Evolutionary conservation across 1,284 basidiomycete genomes (phyloP).

Genomic region (Erythrobasidium hasegawianum): DNA sequence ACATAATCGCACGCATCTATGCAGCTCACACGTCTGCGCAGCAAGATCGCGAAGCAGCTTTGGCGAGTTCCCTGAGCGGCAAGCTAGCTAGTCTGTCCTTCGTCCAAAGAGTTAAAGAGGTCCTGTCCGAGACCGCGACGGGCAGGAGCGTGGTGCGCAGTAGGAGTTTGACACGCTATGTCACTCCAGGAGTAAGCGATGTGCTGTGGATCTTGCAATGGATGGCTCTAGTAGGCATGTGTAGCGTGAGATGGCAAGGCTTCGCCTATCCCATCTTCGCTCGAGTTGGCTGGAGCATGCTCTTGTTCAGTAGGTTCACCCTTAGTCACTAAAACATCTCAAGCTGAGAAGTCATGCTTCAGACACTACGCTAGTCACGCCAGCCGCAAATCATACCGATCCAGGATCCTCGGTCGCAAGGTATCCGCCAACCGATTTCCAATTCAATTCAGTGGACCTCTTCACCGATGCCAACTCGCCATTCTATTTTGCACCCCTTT

Average conservation of each 20-base stretch:
- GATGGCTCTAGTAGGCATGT: constrained; percentile 70
- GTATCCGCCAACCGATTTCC: constrained; percentile 23
- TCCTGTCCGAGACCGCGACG: constrained; percentile 85
- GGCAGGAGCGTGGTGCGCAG: constrained; percentile 80
- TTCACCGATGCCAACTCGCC: constrained; percentile 26
- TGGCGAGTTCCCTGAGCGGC: constrained; percentile 43
- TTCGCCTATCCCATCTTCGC: constrained; percentile 84
- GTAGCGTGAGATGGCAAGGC: constrained; percentile 87
- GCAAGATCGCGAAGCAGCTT: constrained; percentile 42
- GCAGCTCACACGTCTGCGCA: constrained; percentile 58
- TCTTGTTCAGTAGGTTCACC: constrained; percentile 70
- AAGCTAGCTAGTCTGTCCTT: constrained; percentile 50
- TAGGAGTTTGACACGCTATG: constrained; percentile 82
- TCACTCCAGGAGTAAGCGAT: constrained; percentile 87
- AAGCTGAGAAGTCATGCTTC: background rate
- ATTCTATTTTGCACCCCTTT: constrained; percentile 60
- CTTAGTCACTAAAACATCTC: constrained; percentile 48
- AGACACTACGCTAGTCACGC: constrained; percentile 63
- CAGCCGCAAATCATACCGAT: constrained; percentile 48
- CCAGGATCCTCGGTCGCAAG: constrained; percentile 18
- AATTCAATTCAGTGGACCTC: constrained; percentile 26
- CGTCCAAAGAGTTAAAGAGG: constrained; percentile 63
- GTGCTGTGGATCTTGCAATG: constrained; percentile 88
- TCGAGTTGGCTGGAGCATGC: constrained; percentile 79
- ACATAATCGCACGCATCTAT: constrained; percentile 70